Evolutionary conservation across 139 green algal genomes (phyloP), one percentile per base, ranked within the genome.

Genomic region (Ettlia oleoabundans): DNA sequence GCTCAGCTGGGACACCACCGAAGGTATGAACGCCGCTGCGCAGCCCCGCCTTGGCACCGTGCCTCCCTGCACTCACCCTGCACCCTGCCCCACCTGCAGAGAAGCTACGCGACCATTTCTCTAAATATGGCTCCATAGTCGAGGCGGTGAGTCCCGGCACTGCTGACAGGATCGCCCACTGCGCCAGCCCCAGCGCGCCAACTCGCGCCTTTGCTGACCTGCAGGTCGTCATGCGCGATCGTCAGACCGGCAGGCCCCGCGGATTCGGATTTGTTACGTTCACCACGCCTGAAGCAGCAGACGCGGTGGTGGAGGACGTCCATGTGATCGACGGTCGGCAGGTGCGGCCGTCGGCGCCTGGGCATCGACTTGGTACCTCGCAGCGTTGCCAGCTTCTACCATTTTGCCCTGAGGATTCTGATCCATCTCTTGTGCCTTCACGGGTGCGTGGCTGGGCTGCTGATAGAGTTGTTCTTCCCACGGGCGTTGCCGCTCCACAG

Each of bases 191-290:
- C 26, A 9, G 35, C 63, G 52, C 51, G 42, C 37, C 51, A 40
- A 30, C 43, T 24, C 7, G 26, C 41, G 7, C 41, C 26, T 24
- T 61, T 8, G 7, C 8, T 10, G 1, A 21, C 32, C 37, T n/a
- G 40, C 88, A 97, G 93, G 90, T 94, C 21, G 89, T 97, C 4
- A 97, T 96, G 93, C 71, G 80, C 15, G 93, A 97, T 77, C 84
- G 90, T 4, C 53, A 86, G n/a, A 96, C 92, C 0, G 74, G 82
- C 26, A 86, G 86, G 42, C 92, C 93, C 1, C 88, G 94, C 21
- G 93, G 93, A 30, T 97, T 97, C 80, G 94, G 94, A 5, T 97
- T 97, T 83, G 87, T 97, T 28, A 97, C 92, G 0, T 95, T 95
- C 75, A 81, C 85, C 0, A 73, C 92, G 9, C 63, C 89, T 47